Evolutionary conservation across 257 asterid species (phyloP).

Genomic region (Haberlea rhodopensis): DNA sequence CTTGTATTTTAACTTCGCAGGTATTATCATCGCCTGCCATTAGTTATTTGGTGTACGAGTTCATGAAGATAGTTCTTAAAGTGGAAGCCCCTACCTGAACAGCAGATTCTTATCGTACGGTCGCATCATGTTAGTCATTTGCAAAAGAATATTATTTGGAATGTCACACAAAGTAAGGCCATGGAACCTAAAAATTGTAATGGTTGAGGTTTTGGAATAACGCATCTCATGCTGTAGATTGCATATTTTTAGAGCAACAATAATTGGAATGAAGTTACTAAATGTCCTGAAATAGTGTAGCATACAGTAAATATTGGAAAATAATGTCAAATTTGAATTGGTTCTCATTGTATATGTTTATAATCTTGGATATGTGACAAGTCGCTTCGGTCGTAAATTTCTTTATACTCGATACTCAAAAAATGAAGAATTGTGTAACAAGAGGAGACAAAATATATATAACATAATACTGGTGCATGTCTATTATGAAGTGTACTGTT

Average conservation of each 20-base stretch:
- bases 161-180: not conserved
- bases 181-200: not conserved
- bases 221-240: not conserved
- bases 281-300: not conserved
- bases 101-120: not conserved
- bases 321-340: no score
- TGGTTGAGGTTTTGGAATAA: not conserved
- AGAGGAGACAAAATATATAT: no score
- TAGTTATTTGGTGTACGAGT: slow-evolving; percentile 87
- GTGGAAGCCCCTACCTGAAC: slow-evolving; percentile 40
- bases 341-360: no score
- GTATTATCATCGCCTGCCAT: slow-evolving; percentile 97
- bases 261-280: not conserved
- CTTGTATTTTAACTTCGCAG: slow-evolving; percentile 38
- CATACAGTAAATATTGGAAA: no score
- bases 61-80: slow-evolving; percentile 88
- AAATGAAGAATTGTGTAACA: no score
- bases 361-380: no score
- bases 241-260: not conserved
- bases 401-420: no score
- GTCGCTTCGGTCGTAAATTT: no score
- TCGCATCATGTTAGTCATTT: not conserved
- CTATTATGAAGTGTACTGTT: no score
- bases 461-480: no score
- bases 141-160: not conserved